Conservation (phyloP, 495 filamentous ascomycete genomes). For the Xylaria bambusicola region DNA sequence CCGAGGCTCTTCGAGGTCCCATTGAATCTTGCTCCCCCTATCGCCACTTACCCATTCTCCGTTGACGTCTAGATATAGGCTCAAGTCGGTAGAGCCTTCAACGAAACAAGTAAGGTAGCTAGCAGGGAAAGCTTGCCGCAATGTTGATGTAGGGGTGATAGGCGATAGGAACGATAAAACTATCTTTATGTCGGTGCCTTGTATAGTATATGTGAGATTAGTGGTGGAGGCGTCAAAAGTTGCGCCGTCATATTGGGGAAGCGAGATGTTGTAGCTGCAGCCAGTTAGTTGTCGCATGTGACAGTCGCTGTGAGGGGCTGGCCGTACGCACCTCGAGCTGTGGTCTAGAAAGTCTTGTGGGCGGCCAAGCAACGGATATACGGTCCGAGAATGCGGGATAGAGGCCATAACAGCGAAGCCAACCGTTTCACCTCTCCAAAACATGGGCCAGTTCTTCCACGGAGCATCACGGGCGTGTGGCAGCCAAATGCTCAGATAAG, state of each 20-base stretch:
- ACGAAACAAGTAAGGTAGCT: slow-evolving; percentile 80
- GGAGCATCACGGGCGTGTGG: slow-evolving; percentile 74
- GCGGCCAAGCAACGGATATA: slow-evolving; percentile 87
- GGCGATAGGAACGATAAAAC: slow-evolving; percentile 88
- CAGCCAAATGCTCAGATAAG: slow-evolving; percentile 90
- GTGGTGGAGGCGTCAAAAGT: slow-evolving; percentile 92
- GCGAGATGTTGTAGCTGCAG: slow-evolving; percentile 61
- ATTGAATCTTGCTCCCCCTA: slow-evolving; percentile 64
- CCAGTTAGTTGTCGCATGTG: neutral
- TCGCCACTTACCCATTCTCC: slow-evolving; percentile 88
- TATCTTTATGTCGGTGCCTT: slow-evolving; percentile 57
- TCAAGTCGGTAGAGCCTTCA: slow-evolving; percentile 67
- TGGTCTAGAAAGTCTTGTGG: slow-evolving; percentile 74
- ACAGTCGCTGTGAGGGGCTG: neutral
- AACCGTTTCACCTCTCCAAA: slow-evolving; percentile 82
- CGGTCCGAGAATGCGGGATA: slow-evolving; percentile 64
- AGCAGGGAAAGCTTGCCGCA: slow-evolving; percentile 88
- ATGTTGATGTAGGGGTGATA: slow-evolving; percentile 87
- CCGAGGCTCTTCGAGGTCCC: slow-evolving; percentile 57
- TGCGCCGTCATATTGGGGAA: slow-evolving; percentile 72
- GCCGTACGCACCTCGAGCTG: slow-evolving; percentile 46
- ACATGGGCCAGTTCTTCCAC: slow-evolving; percentile 95
- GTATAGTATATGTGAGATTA: slow-evolving; percentile 81
- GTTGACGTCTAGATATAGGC: slow-evolving; percentile 85
- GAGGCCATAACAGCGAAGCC: slow-evolving; percentile 81